phyloP scores from a whole-genome alignment of 768 basidiomycete genomes.

The Candolleomyces eurysporus region DNA sequence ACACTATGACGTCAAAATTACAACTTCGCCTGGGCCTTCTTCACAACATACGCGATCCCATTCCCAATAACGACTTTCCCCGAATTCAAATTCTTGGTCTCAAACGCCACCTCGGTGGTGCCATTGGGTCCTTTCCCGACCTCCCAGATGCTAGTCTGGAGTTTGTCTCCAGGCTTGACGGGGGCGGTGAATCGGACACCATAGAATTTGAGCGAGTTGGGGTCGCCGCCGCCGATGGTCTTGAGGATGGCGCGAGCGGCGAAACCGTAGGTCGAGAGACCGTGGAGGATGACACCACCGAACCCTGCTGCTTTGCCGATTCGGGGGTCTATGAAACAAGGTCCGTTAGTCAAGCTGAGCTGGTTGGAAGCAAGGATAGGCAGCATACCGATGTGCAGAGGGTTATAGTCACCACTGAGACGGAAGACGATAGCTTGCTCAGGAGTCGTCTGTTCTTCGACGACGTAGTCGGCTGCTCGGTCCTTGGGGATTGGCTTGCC shows the following conservation, averaged over 20 bases:
- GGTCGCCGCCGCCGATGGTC: conserved; percentile 57
- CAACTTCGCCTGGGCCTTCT: conserved; percentile 29
- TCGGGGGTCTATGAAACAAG: conserved; percentile 51
- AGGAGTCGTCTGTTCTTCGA: conserved; percentile 58
- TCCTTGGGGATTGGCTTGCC: conserved; percentile 61
- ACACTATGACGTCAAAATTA: conserved; percentile 7
- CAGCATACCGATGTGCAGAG: conserved; percentile 64
- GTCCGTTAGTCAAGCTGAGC: neutral
- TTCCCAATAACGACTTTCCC: conserved; percentile 64
- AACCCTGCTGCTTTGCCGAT: conserved; percentile 77
- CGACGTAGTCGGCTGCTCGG: conserved; percentile 57
- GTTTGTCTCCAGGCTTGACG: conserved; percentile 77
- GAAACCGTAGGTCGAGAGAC: conserved; percentile 80
- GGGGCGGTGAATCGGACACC: conserved; percentile 80
- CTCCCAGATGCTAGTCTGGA: conserved; percentile 81
- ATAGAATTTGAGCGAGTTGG: conserved; percentile 62
- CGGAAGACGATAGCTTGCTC: conserved; percentile 73
- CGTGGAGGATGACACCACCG: conserved; percentile 83
- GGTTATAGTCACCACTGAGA: conserved; percentile 78
- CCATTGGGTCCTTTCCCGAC: conserved; percentile 63
- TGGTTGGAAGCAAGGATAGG: no score
- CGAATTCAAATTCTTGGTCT: conserved; percentile 56
- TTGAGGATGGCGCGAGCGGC: conserved; percentile 74
- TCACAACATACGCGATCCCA: conserved; percentile 64
- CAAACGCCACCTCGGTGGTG: conserved; percentile 58